phyloP scores from a whole-genome alignment of 2,329 filamentous ascomycete genomes.

The Sphaerulina populicola region DNA sequence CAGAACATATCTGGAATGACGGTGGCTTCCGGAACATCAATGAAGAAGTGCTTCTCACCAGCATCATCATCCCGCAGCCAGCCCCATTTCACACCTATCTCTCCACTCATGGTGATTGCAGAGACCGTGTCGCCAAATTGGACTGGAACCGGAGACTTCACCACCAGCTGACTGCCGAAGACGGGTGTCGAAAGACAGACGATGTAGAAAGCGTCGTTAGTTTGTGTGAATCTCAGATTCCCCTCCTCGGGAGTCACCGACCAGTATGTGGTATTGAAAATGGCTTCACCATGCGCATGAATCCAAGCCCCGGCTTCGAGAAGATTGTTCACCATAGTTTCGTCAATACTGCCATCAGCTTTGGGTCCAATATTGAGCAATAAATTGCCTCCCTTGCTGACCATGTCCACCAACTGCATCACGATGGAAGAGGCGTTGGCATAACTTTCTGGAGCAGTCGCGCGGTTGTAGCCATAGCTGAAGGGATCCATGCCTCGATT shows the following conservation, averaged over 20 bases:
- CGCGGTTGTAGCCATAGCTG: conserved; percentile 20
- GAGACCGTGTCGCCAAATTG: conserved; percentile 42
- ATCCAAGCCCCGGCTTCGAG: conserved; percentile 49
- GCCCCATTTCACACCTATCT: conserved; percentile 23
- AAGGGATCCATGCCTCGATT: conserved; percentile 21
- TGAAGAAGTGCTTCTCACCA: conserved; percentile 18
- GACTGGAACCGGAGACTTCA: conserved; percentile 42
- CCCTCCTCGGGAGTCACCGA: conserved; percentile 41
- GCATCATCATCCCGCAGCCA: conserved; percentile 23
- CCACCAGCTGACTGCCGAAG: conserved; percentile 30
- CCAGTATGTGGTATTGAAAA: conserved; percentile 52
- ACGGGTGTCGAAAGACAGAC: conserved; percentile 38
- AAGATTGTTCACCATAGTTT: conserved; percentile 39
- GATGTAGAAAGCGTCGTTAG: conserved; percentile 47
- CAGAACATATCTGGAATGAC: conserved; percentile 33
- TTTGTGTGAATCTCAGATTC: conserved; percentile 46
- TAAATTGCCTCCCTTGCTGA: conserved; percentile 27
- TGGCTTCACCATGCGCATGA: conserved; percentile 44
- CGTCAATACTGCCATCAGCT: conserved; percentile 11
- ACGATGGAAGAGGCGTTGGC: conserved; percentile 17
- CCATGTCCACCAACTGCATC: conserved; percentile 20
- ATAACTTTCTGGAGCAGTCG: conserved; percentile 11
- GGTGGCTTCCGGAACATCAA: conserved; percentile 32
- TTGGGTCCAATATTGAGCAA: conserved; percentile 24
- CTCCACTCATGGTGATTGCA: conserved; percentile 36